Evolutionary conservation across 163 green algal species (phyloP), one percentile per base, ranked within the genome.

Genomic region (Coccomyxa subellipsoidea): DNA sequence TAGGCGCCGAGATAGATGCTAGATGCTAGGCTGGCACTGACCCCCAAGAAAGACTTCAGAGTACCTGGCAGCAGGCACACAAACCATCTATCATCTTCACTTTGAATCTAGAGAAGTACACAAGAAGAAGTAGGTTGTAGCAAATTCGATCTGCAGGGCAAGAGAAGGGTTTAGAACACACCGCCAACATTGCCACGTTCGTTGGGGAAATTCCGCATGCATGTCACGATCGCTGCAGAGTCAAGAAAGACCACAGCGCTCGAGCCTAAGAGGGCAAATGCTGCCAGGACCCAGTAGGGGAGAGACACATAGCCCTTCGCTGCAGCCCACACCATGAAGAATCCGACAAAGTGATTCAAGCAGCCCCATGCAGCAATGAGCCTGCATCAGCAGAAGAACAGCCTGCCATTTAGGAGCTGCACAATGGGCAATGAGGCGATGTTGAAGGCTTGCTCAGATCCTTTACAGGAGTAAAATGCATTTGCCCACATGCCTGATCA

Each of bases 161-260:
- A 35, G 27, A 18, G 66, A n/a, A n/a, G n/a, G n/a, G n/a, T n/a
- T n/a, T n/a, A n/a, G n/a, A n/a, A n/a, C 29, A 18, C 12, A n/a
- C 29, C n/a, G 21, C 66, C 66, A 9, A 73, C n/a, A 7, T 35
- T 76, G 21, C 80, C 80, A 23, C 76, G 36, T 25, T 85, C 81
- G 18, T 31, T 38, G 8, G 77, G 38, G 47, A 92, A 91, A 78
- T 92, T 92, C 35, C 85, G 84, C 8, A 90, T 76, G 78, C 87
- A 89, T 2, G 85, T 91, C 2, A 87, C 84, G 5, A 92, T 79
- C 1, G 38, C 40, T 25, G 69, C 40, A 9, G 85, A 83, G 66
- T 92, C 89, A 36, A 81, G 80, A 80, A 83, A 92, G 1, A 86
- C 85, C 29, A 86, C 81, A 9, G 83, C 86, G 15, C 77, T 88